Percentiles rank a stretch among this genome's conserved stretches.
These are phyloP conservation scores for Houttuynia cordata DNA, from an alignment of 164 flowering plant genomes.

Conservation along the genomic window DNA sequence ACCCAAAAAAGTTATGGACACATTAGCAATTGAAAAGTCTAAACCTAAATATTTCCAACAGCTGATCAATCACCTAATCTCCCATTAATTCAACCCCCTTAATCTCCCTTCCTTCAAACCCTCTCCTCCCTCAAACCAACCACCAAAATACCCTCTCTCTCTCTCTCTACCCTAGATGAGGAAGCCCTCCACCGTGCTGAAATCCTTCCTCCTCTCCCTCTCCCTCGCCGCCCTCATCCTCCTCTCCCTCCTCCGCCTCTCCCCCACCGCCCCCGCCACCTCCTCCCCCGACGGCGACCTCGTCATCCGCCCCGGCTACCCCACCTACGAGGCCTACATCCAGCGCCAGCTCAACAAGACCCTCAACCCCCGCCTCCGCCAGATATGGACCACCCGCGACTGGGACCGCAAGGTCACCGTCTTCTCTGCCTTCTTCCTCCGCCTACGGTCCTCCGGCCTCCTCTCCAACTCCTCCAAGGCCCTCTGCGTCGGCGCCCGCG, in stretches of 20 bases:
- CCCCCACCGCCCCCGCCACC: neutral
- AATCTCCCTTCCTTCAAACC: no score
- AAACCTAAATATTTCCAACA: no score
- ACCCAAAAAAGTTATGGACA: no score
- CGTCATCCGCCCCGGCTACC: slow-evolving; percentile 59
- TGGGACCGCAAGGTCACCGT: slow-evolving; percentile 40
- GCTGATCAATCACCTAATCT: no score
- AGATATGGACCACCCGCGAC: slow-evolving; percentile 71
- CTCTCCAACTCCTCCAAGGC: slow-evolving; percentile 37
- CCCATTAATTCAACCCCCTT: no score
- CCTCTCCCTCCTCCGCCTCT: slow-evolving; percentile 2
- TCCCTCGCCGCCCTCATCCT: slow-evolving; percentile 16
- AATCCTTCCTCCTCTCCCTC: slow-evolving; percentile 28
- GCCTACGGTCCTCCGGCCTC: slow-evolving; percentile 22
- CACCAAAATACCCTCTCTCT: no score
- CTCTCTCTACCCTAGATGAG: neutral
- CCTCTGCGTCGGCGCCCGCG: slow-evolving; percentile 66
- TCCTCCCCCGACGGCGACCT: slow-evolving; percentile 16
- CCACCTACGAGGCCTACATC: slow-evolving; percentile 57
- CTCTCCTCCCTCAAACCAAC: no score
- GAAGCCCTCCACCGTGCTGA: slow-evolving; percentile 8
- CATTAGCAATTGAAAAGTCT: no score
- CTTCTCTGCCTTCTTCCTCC: slow-evolving; percentile 1
- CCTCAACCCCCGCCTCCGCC: slow-evolving; percentile 54
- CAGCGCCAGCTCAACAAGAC: slow-evolving; percentile 70